Evolutionary conservation across 2,329 filamentous ascomycete genomes (phyloP), one percentile per base, ranked within the genome.

Genomic region (Chaetomiaceae sp.): DNA sequence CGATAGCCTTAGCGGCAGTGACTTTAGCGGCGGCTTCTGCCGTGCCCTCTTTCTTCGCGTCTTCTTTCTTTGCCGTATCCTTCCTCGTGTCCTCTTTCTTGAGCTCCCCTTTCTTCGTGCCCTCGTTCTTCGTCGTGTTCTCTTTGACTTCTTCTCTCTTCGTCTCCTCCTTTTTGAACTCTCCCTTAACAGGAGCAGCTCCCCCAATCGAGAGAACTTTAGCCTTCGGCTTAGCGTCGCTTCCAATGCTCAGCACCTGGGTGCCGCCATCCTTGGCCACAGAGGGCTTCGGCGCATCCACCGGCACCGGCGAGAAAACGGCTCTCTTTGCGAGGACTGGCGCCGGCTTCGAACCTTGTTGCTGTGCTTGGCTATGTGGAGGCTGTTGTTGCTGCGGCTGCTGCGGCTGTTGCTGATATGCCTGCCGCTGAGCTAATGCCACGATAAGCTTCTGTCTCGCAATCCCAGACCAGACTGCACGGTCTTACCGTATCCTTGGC

Each of bases 1-100:
- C 88, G 53, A 96, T 88, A 9, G 91, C 90, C 69, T 96, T 96
- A 41, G 81, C 73, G 4, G 90, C 91, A 2, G 84, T 74, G n/a
- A 86, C 83, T 70, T 96, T 96, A 51, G 89, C 76, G 24, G 88
- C 86, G 22, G 84, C 84, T 54, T 86, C 84, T 3, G 81, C 68
- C 36, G 72, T 72, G 40, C 70, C 62, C 17, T 63, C 61, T 42
- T 69, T 65, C 36, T 62, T 51, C 7, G 65, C 65, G 63, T 69
- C 67, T 26, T 73, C 72, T 42, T 71, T 62, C 63, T 76, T 76
- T 38, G 65, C 52, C 45, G 79, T 74, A 39, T 75, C 70, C 60
- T 79, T 76, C 20, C 58, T 42, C 12, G 64, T 62, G 63, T 69
- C 65, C 30, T 73, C 69, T 61, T 80, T 76, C 26, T 60, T 46